Base-by-base conservation (phyloP, 176 grass and related monocot genomes). In the Oryza glaberrima region DNA sequence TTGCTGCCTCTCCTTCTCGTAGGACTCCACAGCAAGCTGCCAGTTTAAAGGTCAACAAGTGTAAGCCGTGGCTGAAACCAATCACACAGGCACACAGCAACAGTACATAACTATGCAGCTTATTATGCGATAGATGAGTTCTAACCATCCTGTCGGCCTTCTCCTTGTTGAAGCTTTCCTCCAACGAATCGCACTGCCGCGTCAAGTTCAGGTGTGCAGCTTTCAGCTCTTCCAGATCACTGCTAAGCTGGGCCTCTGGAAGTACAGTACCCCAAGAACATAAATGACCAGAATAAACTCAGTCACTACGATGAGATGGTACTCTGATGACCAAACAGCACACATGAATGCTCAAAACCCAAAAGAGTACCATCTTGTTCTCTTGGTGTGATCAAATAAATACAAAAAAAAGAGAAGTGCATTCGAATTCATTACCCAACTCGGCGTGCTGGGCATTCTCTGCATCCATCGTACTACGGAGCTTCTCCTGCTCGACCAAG, bases 101-200 rank as follows among this genome's bases (percentile, higher is more conserved):
- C 75, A 16, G 2, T n/a, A 45, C 1, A 7, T 69, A 47, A 58
- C 19, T 20, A 58, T 58, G 6, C 19, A 58, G 19, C 54, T 35
- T 67, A 38, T 35, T 67, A 38, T 25, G 32, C 12, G 3, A 47
- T 41, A 46, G 16, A 11, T 63, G 30, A 84, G 63, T 60, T 14
- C 91, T 83, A 20, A 99, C 97, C 87, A 69, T 28, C 81, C 84
- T 99, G 38, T 81, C 82, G 1, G 84, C 80, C 47, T 88, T 70
- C 82, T 99, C 97, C 65, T 88, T 96, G 54, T 78, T 82, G 20
- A 96, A 82, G 52, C 69, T 89, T 45, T 91, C 97, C 80, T 92
- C 83, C 19, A 96, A 46, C 20, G n/a, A 82, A 8, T 73, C 77
- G 25, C 84, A 87, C 1, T 84, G 71, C 64, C 20, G 76, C 6